Evolutionary conservation across 768 basidiomycete species (phyloP), one percentile per base, ranked within the genome.

Genomic region (Pleurotus djamor): DNA sequence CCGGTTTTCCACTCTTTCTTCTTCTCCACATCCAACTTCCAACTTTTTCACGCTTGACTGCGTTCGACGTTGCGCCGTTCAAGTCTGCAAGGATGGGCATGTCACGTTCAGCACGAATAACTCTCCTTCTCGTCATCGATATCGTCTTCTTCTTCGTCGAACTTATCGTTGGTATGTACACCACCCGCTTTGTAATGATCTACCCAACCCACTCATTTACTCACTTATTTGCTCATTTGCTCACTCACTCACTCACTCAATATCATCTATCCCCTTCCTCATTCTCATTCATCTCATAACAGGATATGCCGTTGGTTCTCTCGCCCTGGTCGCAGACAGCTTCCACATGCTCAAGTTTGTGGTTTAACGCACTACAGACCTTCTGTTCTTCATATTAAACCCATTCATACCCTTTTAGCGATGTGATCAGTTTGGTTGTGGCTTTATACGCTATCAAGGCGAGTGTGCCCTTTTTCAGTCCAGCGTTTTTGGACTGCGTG

Each of bases 281-380:
- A 63, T 60, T 52, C 64, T 21, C 61, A 63, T 38, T 61, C 60
- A 62, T 17, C 57, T n/a, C n/a, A 61, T 58, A 32, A 62, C 66
- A 90, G 94, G 96, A 44, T 96, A 96, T 87, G 86, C 90, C n/a
- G 94, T 97, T 58, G 94, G 94, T 34, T 96, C 94, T 0, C 84
- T 98, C 1, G 96, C 96, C 1, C 88, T 98, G 57, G 88, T 99
- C 49, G 96, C 96, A 6, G 96, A 98, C 76, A 91, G 91, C 64
- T 98, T 98, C 73, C 96, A 98, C 76, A 98, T 97, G 96, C 87
- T 98, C 76, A 98, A 98, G 95, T 96, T 63, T 61, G 88, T 75
- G 21, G 1, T 28, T 28, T 28, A 28, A 28, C 21, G 21, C 21
- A 28, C 21, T 38, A 51, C 10, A 7, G 48, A 32, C 57, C 56